Evolutionary conservation across 1,284 basidiomycete genomes (phyloP), one percentile per base, ranked within the genome.

Genomic region (Testicularia cyperi): DNA sequence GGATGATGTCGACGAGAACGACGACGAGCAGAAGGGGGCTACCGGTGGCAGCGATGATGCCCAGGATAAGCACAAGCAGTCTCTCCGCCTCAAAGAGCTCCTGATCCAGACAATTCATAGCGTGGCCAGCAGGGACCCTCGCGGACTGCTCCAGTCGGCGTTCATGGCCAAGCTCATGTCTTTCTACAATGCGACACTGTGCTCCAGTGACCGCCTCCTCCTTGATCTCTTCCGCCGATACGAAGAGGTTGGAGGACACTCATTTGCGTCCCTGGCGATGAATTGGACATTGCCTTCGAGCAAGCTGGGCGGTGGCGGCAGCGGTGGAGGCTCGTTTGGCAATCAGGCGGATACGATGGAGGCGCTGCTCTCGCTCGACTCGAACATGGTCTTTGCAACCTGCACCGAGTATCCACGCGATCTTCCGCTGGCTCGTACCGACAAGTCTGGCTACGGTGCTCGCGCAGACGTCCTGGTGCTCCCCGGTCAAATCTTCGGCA

Each of bases 61-160:
- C 2, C 24, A 37, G 24, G 24, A 45, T 14, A 42, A 27, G 34
- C 30, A 10, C 6, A 14, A 27, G 14, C 23, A 27, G 8, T 36
- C 49, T 9, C 39, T 43, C 3, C 24, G 44, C 15, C 36, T 54
- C 7, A 54, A 46, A 38, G 34, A 49, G 10, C 31, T 46, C 1
- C 16, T 88, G 26, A 77, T 85, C 21, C 68, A 78, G 26, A 77
- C 88, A 1, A 77, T 91, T 2, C 80, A 84, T 42, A 77, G 78
- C 1, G 80, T 92, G 3, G 92, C 92, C 79, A 75, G 82, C 44
- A 80, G 85, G 12, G 85, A 90, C 67, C 86, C 89, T 0, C 78
- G 81, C 15, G 88, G 88, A 63, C 86, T 90, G 1, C 90, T 88
- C 67, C 90, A 92, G 70, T 81, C 86, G 1, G 85, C 84, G 8